Base-by-base conservation (phyloP, 371 early-diverging fungal species). In the Parasitella parasitica region DNA sequence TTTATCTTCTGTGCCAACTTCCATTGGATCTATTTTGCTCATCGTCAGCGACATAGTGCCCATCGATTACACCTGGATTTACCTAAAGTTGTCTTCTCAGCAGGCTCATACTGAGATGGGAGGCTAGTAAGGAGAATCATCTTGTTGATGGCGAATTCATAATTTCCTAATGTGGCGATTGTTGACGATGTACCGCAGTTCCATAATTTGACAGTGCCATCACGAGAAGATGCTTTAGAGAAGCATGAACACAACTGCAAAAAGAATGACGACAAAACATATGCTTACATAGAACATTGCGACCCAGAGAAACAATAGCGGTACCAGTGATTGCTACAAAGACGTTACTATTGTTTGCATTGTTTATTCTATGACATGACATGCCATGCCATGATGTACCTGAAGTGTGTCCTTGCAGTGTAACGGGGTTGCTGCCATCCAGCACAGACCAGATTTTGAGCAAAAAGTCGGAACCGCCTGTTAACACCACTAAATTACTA, bases 371-470 rank as follows among this genome's bases (percentile, higher is more conserved):
- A n/a, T n/a, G n/a, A n/a, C n/a, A n/a, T n/a, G n/a, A n/a, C n/a
- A n/a, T n/a, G n/a, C n/a, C n/a, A n/a, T n/a, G n/a, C n/a, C n/a
- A 11, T 7, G 20, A 43, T 6, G 18, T 77, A 86, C 86, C 71
- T 52, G 81, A 80, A 1, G 77, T 85, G 67, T 91, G 92, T 5
- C 91, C 91, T 36, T 67, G 75, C 30, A 92, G 71, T 4, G 90
- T 89, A 4, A 89, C 89, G 15, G 92, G 92, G 48, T 89, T 90
- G 38, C 80, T 76, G 34, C 92, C 92, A 66, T 90, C 87, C 20
- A 83, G 54, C 5, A 78, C 91, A 32, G 91, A 89, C 91, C 91
- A 92, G 34, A 92, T 78, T 37, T 85, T 86, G 15, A 88, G 63
- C 37, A 81, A 80, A 61, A 90, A 86, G 67, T 92, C 92, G 5